Evolutionary conservation across 331 rosid species (phyloP).

Genomic region (Malus hybrid): DNA sequence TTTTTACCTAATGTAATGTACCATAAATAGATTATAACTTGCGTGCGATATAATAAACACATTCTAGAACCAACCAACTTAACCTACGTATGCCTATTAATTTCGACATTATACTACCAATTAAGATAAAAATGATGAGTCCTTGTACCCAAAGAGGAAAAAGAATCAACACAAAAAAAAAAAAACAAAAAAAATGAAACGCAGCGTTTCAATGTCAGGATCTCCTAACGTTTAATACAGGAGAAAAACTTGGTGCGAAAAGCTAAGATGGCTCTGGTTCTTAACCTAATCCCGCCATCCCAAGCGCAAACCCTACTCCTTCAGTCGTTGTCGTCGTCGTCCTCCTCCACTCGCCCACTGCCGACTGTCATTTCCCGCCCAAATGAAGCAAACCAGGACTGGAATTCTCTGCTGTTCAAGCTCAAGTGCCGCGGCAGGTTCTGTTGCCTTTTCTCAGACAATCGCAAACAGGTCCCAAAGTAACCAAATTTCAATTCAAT

Average conservation of each 20-base stretch:
- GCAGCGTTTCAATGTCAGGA: background rate
- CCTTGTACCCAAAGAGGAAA: no score
- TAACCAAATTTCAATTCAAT: background rate
- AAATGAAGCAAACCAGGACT: constrained; percentile 13
- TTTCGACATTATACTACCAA: no score
- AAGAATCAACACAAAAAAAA: background rate
- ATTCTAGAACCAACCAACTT: no score
- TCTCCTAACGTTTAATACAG: background rate
- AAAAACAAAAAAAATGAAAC: background rate
- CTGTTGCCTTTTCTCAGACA: constrained; percentile 67
- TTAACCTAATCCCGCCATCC: constrained; percentile 45
- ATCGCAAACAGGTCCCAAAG: constrained; percentile 47
- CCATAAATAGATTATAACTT: no score
- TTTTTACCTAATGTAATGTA: no score
- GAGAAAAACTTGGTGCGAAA: background rate
- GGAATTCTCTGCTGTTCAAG: constrained; percentile 40
- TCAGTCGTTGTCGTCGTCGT: background rate
- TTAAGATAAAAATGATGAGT: no score
- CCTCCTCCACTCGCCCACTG: constrained; percentile 1
- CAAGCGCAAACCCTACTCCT: constrained; percentile 10
- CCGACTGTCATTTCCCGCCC: constrained; percentile 10
- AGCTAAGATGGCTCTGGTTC: constrained; percentile 47
- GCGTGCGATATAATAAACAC: no score
- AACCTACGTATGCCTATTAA: no score
- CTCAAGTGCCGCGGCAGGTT: constrained; percentile 53